Conservation (phyloP, 2,329 filamentous ascomycete species). For the Aspergillus neotritici region DNA sequence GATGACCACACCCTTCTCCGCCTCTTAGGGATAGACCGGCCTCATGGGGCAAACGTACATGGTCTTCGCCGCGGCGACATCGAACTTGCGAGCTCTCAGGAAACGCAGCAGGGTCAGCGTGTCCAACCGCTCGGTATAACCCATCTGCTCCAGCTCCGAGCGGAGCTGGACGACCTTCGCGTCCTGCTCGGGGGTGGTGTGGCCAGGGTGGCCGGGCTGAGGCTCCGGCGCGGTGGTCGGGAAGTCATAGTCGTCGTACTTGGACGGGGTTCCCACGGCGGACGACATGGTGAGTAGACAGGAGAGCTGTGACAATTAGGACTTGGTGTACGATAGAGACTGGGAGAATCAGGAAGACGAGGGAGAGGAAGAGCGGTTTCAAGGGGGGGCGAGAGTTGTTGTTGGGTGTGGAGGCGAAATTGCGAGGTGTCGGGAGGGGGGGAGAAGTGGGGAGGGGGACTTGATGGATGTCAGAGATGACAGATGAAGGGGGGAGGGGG, state of each 20-base stretch:
- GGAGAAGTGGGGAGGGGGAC: slow-evolving; percentile 3
- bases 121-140: slow-evolving; percentile 78
- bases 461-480: neutral
- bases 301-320: neutral
- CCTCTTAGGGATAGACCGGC: neutral
- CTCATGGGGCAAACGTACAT: slow-evolving; percentile 60
- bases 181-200: slow-evolving; percentile 81
- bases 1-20: neutral
- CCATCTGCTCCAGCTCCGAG: slow-evolving; percentile 73
- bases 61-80: slow-evolving; percentile 72
- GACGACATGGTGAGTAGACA: slow-evolving; percentile 26
- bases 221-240: slow-evolving; percentile 68
- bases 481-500: slow-evolving; percentile 17
- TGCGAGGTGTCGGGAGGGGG: slow-evolving; percentile 4
- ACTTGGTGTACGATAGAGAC: slow-evolving; percentile 2
- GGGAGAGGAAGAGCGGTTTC: slow-evolving; percentile 3
- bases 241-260: slow-evolving; percentile 95
- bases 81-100: slow-evolving; percentile 90
- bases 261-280: slow-evolving; percentile 58
- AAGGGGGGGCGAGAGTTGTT: neutral
- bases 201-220: slow-evolving; percentile 75
- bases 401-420: too few relatives aligned
- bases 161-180: slow-evolving; percentile 83
- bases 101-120: slow-evolving; percentile 90
- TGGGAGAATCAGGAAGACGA: slow-evolving; percentile 4